These are phyloP conservation scores for Aspergillus viridinutans DNA, from an alignment of 2,329 filamentous ascomycete species.

Conservation along the genomic window DNA sequence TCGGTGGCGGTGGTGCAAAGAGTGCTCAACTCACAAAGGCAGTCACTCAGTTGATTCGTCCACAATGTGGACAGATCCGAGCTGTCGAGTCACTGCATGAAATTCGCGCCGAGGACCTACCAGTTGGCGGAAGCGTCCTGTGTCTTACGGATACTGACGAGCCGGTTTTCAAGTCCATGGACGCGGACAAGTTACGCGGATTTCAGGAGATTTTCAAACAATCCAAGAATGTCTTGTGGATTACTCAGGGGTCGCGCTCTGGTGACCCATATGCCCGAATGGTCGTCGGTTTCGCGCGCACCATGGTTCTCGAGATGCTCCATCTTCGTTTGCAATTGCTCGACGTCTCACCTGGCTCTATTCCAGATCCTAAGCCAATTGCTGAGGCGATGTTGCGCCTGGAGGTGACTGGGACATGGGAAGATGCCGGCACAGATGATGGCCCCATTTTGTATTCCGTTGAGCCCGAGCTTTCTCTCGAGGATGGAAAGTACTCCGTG, in stretches of 20 bases:
- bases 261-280: neutral
- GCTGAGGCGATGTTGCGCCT: no score
- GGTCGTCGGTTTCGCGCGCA: neutral
- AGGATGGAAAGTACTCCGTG: conserved; percentile 15
- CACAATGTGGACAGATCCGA: neutral
- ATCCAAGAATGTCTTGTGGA: conserved; percentile 1
- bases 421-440: neutral
- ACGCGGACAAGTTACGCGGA: neutral
- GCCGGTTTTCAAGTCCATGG: conserved; percentile 3
- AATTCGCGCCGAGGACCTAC: neutral
- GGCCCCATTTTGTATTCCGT: neutral
- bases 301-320: neutral
- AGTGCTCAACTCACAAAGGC: neutral
- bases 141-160: neutral
- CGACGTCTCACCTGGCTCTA: neutral
- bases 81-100: neutral
- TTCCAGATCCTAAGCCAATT: neutral
- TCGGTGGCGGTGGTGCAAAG: neutral
- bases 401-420: neutral
- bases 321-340: neutral
- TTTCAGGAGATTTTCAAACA: neutral
- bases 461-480: neutral
- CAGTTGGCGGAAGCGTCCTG: conserved; percentile 1
- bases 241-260: neutral
- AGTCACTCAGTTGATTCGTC: neutral